These are phyloP conservation scores for Stagonosporopsis cucurbitacearum DNA, from an alignment of 2,329 filamentous ascomycete genomes.

Conservation along the genomic window DNA sequence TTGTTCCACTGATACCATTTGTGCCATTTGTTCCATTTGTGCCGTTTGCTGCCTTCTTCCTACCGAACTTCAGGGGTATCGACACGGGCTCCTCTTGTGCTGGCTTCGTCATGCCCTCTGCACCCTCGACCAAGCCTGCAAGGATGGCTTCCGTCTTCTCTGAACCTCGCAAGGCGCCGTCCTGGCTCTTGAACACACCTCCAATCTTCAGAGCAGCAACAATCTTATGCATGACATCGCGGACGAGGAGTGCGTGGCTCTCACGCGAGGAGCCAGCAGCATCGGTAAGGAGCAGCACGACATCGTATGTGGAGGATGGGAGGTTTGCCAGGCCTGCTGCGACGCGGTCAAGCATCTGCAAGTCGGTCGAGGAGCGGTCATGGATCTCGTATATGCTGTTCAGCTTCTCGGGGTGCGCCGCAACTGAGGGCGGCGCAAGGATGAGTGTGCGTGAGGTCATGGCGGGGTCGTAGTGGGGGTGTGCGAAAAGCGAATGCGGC, in stretches of 20 bases:
- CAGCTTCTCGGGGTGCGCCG: slow-evolving; percentile 81
- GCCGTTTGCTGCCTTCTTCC: slow-evolving; percentile 61
- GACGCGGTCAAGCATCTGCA: slow-evolving; percentile 97
- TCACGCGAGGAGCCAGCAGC: slow-evolving; percentile 69
- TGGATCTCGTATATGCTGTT: slow-evolving; percentile 72
- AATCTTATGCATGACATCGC: slow-evolving; percentile 72
- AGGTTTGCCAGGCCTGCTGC: slow-evolving; percentile 80
- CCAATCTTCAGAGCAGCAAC: slow-evolving; percentile 74
- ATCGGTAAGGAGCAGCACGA: slow-evolving; percentile 83
- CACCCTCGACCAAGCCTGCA: slow-evolving; percentile 73
- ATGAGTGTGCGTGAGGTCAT: slow-evolving; percentile 71
- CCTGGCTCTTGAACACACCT: slow-evolving; percentile 72
- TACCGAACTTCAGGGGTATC: slow-evolving; percentile 69
- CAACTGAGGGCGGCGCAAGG: slow-evolving; percentile 87
- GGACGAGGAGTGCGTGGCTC: slow-evolving; percentile 67
- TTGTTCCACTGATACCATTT: slow-evolving; percentile 28
- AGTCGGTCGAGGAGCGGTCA: slow-evolving; percentile 78
- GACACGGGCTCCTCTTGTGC: slow-evolving; percentile 64
- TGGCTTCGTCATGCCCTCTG: slow-evolving; percentile 75
- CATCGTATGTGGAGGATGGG: slow-evolving; percentile 78
- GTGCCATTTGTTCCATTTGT: slow-evolving; percentile 25
- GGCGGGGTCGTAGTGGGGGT: slow-evolving; percentile 29
- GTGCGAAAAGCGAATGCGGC: slow-evolving; percentile 6
- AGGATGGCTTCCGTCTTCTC: slow-evolving; percentile 82
- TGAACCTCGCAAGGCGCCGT: slow-evolving; percentile 62